phyloP scores from a whole-genome alignment of 2,329 filamentous ascomycete species.

The Fusarium sp. region DNA sequence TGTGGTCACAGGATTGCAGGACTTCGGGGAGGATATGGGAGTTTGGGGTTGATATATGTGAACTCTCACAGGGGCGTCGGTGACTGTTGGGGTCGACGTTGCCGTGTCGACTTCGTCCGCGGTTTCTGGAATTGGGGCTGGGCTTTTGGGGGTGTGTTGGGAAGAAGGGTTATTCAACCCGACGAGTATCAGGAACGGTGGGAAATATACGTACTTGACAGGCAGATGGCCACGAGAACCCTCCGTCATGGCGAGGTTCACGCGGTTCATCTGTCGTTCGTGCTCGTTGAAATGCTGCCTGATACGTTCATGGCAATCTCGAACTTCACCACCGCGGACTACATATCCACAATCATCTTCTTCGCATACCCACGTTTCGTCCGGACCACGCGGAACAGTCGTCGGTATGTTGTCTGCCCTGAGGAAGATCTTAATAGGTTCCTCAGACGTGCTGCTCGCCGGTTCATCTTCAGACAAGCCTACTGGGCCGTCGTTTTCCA shows the following conservation, averaged over 20 bases:
- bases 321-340: constrained; percentile 70
- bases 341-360: constrained; percentile 72
- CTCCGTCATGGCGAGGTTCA: constrained; percentile 66
- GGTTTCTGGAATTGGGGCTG: background rate
- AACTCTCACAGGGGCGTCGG: constrained; percentile 6
- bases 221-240: constrained; percentile 64
- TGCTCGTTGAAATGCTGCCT: constrained; percentile 70
- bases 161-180: constrained; percentile 27
- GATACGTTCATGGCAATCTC: constrained; percentile 66
- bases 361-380: constrained; percentile 74
- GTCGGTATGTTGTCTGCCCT: constrained; percentile 63
- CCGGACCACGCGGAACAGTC: constrained; percentile 62
- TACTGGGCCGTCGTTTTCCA: constrained; percentile 47
- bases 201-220: constrained; percentile 63
- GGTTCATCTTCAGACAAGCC: constrained; percentile 39
- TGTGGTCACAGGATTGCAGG: constrained; percentile 31
- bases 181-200: constrained; percentile 50
- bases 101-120: background rate
- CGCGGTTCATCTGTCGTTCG: constrained; percentile 63
- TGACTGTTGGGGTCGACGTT: constrained; percentile 6
- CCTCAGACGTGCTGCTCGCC: constrained; percentile 21
- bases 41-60: constrained; percentile 2
- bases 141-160: background rate
- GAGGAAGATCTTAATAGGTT: constrained; percentile 58
- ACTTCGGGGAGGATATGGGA: constrained; percentile 9